Base-by-base conservation (phyloP, 768 basidiomycete genomes). In the Tylopilus felleus region DNA sequence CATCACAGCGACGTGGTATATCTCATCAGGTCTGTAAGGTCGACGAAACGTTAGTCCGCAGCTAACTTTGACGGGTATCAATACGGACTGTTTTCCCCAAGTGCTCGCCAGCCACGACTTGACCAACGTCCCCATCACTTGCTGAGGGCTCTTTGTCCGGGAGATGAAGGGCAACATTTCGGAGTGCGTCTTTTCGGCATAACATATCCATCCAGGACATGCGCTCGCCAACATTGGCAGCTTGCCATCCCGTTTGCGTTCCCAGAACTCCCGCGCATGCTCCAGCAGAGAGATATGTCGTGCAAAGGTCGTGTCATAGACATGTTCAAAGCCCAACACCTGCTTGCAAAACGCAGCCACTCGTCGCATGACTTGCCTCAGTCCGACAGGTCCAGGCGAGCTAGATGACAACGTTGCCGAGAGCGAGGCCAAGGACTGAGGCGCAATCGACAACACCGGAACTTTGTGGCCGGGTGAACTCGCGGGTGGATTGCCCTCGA, bases 181-280 rank as follows among this genome's bases (percentile, higher is more conserved):
- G 4, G 86, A 79, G 63, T 97, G 96, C 1, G 96, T 86, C 76
- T 99, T 99, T 73, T 99, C 97, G 17, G 94, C 96, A 69, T 98
- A 98, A 68, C 97, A 99, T 53, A 99, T 89, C 97, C 97, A 98
- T 16, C 97, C 97, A 0, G 97, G 97, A 73, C 97, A 98, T 16
- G 97, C 93, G 61, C 93, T 94, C 5, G 93, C 87, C 23, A 99
- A 75, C 85, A 99, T 94, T 0, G 97, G 97, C 25, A 98, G 71
- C 21, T 57, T 59, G 12, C 65, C 64, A 23, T 62, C 58, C n/a
- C 36, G 71, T 66, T 64, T 80, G 21, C 93, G 80, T 64, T 96
- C 93, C 51, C 78, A 63, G 66, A 90, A 96, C 68, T 98, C 97
- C 22, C 73, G 75, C 4, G 83, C 75, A 56, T 94, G 91, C 61